phyloP scores from a whole-genome alignment of 176 grass and related monocot genomes.

The Bonia amplexicaulis region DNA sequence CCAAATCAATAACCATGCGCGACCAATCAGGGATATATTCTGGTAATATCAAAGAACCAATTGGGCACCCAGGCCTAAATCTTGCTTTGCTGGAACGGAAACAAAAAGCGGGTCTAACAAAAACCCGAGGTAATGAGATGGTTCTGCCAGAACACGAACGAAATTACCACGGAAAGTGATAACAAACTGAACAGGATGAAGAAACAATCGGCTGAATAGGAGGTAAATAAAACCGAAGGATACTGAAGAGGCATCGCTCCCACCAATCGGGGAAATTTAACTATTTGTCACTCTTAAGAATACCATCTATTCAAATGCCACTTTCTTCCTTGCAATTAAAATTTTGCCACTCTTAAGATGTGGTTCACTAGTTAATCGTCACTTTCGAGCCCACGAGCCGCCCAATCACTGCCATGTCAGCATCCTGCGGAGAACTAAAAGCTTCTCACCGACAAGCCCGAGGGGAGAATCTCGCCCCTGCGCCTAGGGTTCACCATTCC shows the following conservation, averaged over 20 bases:
- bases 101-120: neutral
- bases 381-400: too few species aligned
- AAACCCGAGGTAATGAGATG: neutral
- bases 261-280: too few species aligned
- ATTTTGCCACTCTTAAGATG: too few species aligned
- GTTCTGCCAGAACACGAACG: neutral
- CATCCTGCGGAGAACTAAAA: too few species aligned
- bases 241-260: conserved; percentile 62
- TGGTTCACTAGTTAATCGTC: too few species aligned
- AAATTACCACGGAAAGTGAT: neutral
- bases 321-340: too few species aligned
- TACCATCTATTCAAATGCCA: too few species aligned
- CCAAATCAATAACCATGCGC: neutral
- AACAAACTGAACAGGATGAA: neutral
- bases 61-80: neutral
- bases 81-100: neutral
- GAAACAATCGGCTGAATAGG: neutral
- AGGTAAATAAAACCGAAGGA: conserved; percentile 12
- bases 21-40: neutral
- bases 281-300: too few species aligned
- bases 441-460: too few species aligned
- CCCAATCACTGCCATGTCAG: too few species aligned
- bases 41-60: neutral
- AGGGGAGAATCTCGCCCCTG: too few species aligned
- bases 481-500: too few species aligned